A percentile compares a stretch with the other conserved stretches of the same genome.
Conservation (phyloP, 2,329 filamentous ascomycete species). For the Alternaria rosae region DNA sequence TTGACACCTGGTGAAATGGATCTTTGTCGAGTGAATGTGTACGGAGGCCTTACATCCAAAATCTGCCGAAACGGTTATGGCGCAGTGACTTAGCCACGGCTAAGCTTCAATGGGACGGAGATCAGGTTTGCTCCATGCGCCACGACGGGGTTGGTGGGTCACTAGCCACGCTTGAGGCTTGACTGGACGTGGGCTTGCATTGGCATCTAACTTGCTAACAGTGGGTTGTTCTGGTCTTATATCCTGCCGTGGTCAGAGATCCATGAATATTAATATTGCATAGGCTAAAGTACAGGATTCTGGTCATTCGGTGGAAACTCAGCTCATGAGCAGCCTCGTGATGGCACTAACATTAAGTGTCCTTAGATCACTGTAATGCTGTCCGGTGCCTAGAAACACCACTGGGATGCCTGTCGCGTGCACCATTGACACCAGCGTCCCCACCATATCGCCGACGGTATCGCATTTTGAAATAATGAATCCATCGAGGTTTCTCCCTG, state of each 20-base stretch:
- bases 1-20: neutral
- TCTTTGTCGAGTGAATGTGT: neutral
- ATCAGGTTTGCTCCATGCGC: neutral
- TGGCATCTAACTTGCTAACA: neutral
- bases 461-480: conserved; percentile 99
- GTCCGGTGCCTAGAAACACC: conserved; percentile 81
- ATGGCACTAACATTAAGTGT: conserved; percentile 71
- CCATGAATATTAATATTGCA: neutral
- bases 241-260: neutral
- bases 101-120: neutral
- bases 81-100: neutral
- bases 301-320: conserved; percentile 1
- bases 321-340: conserved; percentile 66
- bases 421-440: conserved; percentile 93
- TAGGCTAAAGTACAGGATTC: neutral
- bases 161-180: neutral
- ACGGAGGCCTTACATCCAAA: neutral
- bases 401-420: conserved; percentile 97
- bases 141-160: neutral
- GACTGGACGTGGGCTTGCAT: neutral
- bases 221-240: neutral
- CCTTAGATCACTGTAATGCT: conserved; percentile 71
- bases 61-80: neutral
- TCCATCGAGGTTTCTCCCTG: conserved; percentile 81
- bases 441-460: conserved; percentile 99